Base-by-base conservation (phyloP, 371 early-diverging fungal genomes). In the Mucor mucedo region DNA sequence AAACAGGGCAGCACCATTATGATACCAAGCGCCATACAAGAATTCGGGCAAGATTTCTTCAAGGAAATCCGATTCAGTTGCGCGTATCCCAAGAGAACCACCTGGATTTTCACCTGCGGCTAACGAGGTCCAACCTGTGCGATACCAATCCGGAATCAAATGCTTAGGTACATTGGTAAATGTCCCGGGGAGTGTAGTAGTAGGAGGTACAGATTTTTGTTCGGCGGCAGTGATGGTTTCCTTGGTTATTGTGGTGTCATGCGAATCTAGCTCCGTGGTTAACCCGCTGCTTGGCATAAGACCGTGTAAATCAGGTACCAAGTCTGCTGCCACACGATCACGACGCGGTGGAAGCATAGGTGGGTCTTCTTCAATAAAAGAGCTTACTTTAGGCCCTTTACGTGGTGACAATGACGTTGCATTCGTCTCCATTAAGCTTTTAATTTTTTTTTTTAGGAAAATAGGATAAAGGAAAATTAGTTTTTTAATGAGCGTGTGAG, bases 61-160 rank as follows among this genome's bases (percentile, higher is more conserved):
- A 13, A 75, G 30, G 10, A 68, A 52, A 39, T 72, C 71, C 1
- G 42, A 14, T 27, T 35, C 30, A 29, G 73, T 68, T 3, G 77
- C 77, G 38, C 48, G 55, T 0, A 75, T 61, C 21, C 62, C 53
- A 7, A 68, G 48, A 30, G 72, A 32, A 8, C 76, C 80, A 16
- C 78, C 80, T 11, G 76, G 76, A 44, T 75, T 76, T 8, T 57
- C 40, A 13, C 45, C 45, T 2, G 32, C 16, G 2, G 53, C 14
- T 49, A 75, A 63, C 1, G 79, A 66, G 14, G 73, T 78, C 78
- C 80, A 78, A 5, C 78, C 80, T 3, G 71, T 64, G 2, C 71
- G 68, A 57, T 75, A 81, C 71, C 73, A 78, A 13, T 70, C 70
- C 6, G 82, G 82, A 16, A 78, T 73, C 16, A 69, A 63, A 0